Evolutionary conservation across 768 basidiomycete species (phyloP).

Genomic region (Termitomyces sp.): DNA sequence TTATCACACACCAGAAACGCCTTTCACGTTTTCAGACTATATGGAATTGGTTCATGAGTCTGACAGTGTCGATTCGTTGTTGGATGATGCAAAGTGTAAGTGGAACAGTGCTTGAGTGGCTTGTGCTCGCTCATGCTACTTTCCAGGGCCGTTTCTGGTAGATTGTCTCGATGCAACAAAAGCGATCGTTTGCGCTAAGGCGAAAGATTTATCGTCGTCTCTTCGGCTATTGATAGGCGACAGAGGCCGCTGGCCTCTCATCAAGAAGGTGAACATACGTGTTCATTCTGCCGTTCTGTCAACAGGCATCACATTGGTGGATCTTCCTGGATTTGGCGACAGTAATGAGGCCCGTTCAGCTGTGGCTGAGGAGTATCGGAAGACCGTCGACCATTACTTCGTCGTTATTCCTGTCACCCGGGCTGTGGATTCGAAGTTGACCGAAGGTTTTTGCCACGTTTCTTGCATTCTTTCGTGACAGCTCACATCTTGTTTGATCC

Average conservation of each 20-base stretch:
- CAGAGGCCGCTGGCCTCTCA: slow-evolving; percentile 5
- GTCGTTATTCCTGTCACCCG: slow-evolving; percentile 1
- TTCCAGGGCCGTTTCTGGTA: slow-evolving; percentile 1
- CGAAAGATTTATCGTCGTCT: background rate
- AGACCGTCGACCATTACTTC: slow-evolving; percentile 1
- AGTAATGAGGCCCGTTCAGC: background rate
- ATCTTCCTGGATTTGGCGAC: slow-evolving; percentile 4
- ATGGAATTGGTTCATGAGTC: background rate
- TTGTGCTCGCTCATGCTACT: background rate
- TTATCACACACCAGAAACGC: background rate
- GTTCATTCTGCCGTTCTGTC: background rate
- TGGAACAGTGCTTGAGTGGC: background rate
- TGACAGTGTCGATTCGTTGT: background rate
- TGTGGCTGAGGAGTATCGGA: slow-evolving; percentile 3
- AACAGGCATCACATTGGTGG: background rate
- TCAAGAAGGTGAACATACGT: background rate
- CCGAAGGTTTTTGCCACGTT: background rate
- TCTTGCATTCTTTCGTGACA: background rate
- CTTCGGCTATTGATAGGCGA: background rate
- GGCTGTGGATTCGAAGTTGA: background rate
- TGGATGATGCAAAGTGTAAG: background rate
- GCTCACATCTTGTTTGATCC: background rate
- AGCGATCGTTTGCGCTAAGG: background rate
- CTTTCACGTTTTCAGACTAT: background rate
- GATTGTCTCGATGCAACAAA: background rate